Evolutionary conservation across 495 filamentous ascomycete genomes (phyloP).

Genomic region (Halenospora varia): DNA sequence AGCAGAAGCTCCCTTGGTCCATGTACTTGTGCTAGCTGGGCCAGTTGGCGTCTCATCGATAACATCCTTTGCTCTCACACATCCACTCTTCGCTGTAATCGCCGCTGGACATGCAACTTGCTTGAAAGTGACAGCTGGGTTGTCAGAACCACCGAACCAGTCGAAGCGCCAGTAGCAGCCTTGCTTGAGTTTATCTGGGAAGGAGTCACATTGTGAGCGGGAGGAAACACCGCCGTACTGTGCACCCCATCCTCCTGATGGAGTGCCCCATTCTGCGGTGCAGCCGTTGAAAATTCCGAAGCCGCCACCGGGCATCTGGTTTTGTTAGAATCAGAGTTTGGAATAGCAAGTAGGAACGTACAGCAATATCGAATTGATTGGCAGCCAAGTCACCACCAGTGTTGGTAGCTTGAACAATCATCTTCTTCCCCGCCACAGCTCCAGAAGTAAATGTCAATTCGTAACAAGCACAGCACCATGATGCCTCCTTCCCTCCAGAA

Average conservation of each 20-base stretch:
- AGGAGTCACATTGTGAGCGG: conserved; percentile 46
- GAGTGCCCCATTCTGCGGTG: conserved; percentile 56
- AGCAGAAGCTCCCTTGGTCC: neutral
- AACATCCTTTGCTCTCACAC: conserved; percentile 21
- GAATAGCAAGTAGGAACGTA: neutral
- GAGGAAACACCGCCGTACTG: conserved; percentile 57
- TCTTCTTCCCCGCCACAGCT: conserved; percentile 52
- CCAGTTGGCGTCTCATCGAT: neutral
- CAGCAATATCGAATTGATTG: conserved; percentile 39
- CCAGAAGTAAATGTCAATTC: conserved; percentile 61
- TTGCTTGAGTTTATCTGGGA: conserved; percentile 51
- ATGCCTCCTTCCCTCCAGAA: conserved; percentile 43
- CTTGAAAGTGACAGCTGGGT: conserved; percentile 52
- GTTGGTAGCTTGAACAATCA: conserved; percentile 67
- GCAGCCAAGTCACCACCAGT: conserved; percentile 37
- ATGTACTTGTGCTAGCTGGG: neutral
- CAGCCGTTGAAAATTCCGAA: conserved; percentile 62
- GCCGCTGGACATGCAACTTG: conserved; percentile 50
- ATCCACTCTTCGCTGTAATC: conserved; percentile 51
- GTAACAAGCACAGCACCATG: conserved; percentile 68
- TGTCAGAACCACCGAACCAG: conserved; percentile 60
- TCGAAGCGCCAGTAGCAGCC: conserved; percentile 70
- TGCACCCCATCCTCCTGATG: conserved; percentile 53
- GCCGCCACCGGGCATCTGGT: conserved; percentile 60
- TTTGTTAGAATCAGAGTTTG: neutral